These are phyloP conservation scores for Saprolegnia parasitica DNA, from an alignment of 352 stramenopile genomes.

Conservation along the genomic window DNA sequence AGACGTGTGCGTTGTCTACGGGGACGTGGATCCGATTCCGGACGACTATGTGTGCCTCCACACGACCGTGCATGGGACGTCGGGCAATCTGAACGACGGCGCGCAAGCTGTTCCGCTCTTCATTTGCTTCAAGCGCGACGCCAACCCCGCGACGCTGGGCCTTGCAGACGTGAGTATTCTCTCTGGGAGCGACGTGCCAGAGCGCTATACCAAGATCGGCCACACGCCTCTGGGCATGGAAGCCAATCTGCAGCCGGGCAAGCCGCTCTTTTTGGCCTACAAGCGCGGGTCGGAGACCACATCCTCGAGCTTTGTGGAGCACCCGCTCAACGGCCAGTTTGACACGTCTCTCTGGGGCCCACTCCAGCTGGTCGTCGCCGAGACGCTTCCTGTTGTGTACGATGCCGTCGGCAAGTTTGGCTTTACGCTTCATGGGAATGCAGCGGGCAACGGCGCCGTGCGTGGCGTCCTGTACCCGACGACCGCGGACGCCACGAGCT, in stretches of 20 bases:
- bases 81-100: slow-evolving; percentile 80
- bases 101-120: slow-evolving; percentile 71
- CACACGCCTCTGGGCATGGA: slow-evolving; percentile 85
- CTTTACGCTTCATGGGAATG: slow-evolving; percentile 56
- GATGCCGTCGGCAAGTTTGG: slow-evolving; percentile 69
- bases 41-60: slow-evolving; percentile 72
- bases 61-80: slow-evolving; percentile 58
- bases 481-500: slow-evolving; percentile 14
- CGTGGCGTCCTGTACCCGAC: slow-evolving; percentile 48
- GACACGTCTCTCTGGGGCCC: slow-evolving; percentile 55
- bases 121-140: slow-evolving; percentile 62
- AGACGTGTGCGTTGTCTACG: slow-evolving; percentile 81
- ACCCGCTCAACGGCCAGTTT: slow-evolving; percentile 71
- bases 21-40: slow-evolving; percentile 76
- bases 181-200: slow-evolving; percentile 47
- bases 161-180: slow-evolving; percentile 8
- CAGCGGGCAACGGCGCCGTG: slow-evolving; percentile 36
- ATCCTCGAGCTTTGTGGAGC: slow-evolving; percentile 55
- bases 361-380: slow-evolving; percentile 54
- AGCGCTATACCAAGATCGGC: slow-evolving; percentile 76
- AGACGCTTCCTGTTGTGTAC: slow-evolving; percentile 43
- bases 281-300: slow-evolving; percentile 51
- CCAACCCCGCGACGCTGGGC: slow-evolving; percentile 19
- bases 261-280: slow-evolving; percentile 72
- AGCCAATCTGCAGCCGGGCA: slow-evolving; percentile 80